Base-by-base conservation (phyloP, 2,329 filamentous ascomycete genomes). In the Zymoseptoria tritici region DNA sequence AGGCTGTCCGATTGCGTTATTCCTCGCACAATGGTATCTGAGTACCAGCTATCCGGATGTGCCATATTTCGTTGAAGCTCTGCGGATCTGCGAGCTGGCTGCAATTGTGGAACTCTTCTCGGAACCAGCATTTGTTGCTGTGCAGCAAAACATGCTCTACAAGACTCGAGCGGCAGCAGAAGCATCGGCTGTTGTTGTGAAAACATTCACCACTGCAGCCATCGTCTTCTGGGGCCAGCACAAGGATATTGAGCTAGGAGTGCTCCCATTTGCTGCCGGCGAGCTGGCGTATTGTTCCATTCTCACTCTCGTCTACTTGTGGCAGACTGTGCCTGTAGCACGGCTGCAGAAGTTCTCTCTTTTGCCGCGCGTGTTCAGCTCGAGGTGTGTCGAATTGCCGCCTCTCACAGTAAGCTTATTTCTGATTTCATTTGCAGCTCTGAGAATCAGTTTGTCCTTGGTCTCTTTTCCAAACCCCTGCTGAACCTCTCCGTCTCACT, bases 121-220 rank as follows among this genome's bases (percentile, higher is more conserved):
- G 1, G 94, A 99, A 75, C 94, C 94, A 0, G 88, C 87, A 57
- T 99, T 97, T 73, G 89, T 92, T 1, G 84, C 95, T 36, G 85
- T 93, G 63, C 92, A 97, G 75, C 87, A 90, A 63, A 85, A 87
- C 54, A 83, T 95, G 66, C 81, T 88, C 24, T 96, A 96, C 70
- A 87, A 85, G 58, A 86, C 89, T 13, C 85, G 94, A 31, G 94
- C 92, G 1, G 80, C 82, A 2, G 90, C 93, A 54, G 95, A 99
- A 76, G 88, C 88, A n/a, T 73, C 82, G 22, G 92, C 91, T 21
- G 94, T 92, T 0, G 82, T 96, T 54, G 70, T 86, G 36, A 87
- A 91, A 66, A 97, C 92, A 68, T 66, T 87, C 46, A 79, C 85
- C 13, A 94, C 91, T 0, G 91, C 94, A 63, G 83, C 78, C 0